Evolutionary conservation across 495 filamentous ascomycete genomes (phyloP).

Genomic region (Astrothelium subdiscretum): DNA sequence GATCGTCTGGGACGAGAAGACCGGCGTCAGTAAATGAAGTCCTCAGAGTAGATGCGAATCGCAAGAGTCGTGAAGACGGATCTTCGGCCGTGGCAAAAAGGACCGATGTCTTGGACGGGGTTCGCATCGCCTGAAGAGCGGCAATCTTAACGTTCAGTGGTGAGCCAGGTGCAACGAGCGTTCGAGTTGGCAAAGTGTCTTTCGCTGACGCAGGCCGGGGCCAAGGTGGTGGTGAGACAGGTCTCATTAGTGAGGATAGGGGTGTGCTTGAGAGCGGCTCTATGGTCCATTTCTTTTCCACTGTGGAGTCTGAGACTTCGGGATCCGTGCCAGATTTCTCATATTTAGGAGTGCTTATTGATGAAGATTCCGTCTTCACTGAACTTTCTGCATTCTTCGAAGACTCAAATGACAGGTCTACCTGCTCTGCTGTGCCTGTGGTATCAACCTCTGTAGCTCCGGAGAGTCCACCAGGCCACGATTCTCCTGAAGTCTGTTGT

Average conservation of each 20-base stretch:
- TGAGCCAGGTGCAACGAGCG: neutral
- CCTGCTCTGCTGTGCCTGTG: neutral
- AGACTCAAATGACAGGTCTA: neutral
- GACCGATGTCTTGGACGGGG: constrained; percentile 34
- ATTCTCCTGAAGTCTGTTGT: neutral
- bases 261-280: neutral
- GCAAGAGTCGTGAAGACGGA: constrained; percentile 39
- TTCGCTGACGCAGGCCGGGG: neutral
- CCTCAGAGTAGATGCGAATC: constrained; percentile 52
- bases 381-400: neutral
- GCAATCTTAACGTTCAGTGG: constrained; percentile 19
- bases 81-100: constrained; percentile 50
- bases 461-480: neutral
- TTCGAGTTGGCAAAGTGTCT: neutral
- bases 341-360: neutral
- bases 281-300: neutral
- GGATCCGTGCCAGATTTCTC: neutral
- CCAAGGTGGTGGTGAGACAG: constrained; percentile 6
- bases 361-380: neutral
- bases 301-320: neutral
- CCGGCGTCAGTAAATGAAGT: constrained; percentile 49
- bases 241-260: constrained; percentile 5
- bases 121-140: constrained; percentile 28
- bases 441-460: neutral
- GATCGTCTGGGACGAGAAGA: constrained; percentile 46